Percentiles rank a stretch among this genome's conserved stretches.
These are phyloP conservation scores for Dentipellis sp. DNA, from an alignment of 768 basidiomycete genomes.

Conservation along the genomic window DNA sequence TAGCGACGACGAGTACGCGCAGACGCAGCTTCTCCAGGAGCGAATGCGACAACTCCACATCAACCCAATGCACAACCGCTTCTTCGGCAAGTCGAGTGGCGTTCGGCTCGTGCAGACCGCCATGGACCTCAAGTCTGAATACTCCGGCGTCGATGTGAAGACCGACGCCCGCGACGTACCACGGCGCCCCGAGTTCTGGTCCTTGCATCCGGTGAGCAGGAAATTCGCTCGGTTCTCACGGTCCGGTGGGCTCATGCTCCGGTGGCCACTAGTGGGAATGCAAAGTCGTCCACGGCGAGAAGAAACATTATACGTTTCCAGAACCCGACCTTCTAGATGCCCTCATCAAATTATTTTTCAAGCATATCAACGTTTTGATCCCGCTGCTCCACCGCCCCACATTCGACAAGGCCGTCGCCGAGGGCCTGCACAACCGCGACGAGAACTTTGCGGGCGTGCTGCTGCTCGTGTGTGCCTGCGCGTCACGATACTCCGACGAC, in stretches of 20 bases:
- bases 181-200: constrained; percentile 43
- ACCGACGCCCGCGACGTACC: constrained; percentile 12
- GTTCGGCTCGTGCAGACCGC: constrained; percentile 32
- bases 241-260: no score
- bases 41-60: constrained; percentile 21
- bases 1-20: constrained; percentile 19
- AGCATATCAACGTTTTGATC: constrained; percentile 27
- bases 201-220: constrained; percentile 31
- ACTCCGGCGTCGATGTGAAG: constrained; percentile 16
- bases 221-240: neutral
- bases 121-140: constrained; percentile 31
- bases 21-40: constrained; percentile 20
- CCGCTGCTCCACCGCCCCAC: constrained; percentile 41
- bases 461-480: constrained; percentile 44
- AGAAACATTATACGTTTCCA: constrained; percentile 19
- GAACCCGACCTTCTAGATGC: constrained; percentile 25
- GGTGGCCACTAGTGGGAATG: constrained; percentile 7
- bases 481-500: constrained; percentile 43
- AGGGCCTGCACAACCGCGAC: constrained; percentile 31
- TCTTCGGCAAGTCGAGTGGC: constrained; percentile 36
- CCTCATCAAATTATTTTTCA: constrained; percentile 43
- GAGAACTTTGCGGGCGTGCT: constrained; percentile 34
- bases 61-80: constrained; percentile 17
- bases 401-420: constrained; percentile 30
- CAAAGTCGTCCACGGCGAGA: no score